These are phyloP conservation scores for Diutina scorzettiae DNA, from an alignment of 1,139 yeast genomes.

Conservation along the genomic window DNA sequence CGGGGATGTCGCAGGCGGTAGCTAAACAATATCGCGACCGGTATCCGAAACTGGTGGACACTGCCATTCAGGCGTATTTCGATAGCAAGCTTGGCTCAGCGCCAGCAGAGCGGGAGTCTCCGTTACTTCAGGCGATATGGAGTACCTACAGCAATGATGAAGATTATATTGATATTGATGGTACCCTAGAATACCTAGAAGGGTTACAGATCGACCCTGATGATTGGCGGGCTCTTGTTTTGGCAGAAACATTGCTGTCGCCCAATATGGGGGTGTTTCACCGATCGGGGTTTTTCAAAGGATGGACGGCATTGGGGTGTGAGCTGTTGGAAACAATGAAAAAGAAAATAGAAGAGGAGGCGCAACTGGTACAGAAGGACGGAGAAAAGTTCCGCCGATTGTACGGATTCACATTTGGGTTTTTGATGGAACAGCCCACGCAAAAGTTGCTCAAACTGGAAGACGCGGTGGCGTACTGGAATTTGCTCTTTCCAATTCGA, in stretches of 20 bases:
- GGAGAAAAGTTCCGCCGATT: slow-evolving; percentile 34
- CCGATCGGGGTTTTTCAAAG: slow-evolving; percentile 33
- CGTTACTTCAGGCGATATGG: slow-evolving; percentile 13
- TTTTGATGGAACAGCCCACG: slow-evolving; percentile 44
- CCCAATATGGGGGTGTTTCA: slow-evolving; percentile 55
- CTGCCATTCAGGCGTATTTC: slow-evolving; percentile 22
- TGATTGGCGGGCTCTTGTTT: slow-evolving; percentile 53
- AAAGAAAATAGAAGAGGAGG: slow-evolving; percentile 21
- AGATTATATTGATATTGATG: slow-evolving; percentile 51
- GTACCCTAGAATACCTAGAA: slow-evolving; percentile 53
- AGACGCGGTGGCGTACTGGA: slow-evolving; percentile 72
- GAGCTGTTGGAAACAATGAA: slow-evolving; percentile 39
- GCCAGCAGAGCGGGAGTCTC: not conserved
- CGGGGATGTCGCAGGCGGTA: slow-evolving; percentile 16
- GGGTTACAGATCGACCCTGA: slow-evolving; percentile 67
- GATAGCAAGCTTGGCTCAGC: not conserved
- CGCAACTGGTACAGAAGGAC: slow-evolving; percentile 15
- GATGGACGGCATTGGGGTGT: slow-evolving; percentile 38
- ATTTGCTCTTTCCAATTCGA: slow-evolving; percentile 33
- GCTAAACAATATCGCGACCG: slow-evolving; percentile 20
- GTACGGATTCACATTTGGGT: slow-evolving; percentile 61
- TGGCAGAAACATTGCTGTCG: slow-evolving; percentile 57
- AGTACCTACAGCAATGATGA: slow-evolving; percentile 20
- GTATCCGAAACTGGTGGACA: slow-evolving; percentile 17
- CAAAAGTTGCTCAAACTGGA: slow-evolving; percentile 48